Evolutionary conservation across 2,329 filamentous ascomycete genomes (phyloP), one percentile per base, ranked within the genome.

Genomic region (Fusarium subtropicale): DNA sequence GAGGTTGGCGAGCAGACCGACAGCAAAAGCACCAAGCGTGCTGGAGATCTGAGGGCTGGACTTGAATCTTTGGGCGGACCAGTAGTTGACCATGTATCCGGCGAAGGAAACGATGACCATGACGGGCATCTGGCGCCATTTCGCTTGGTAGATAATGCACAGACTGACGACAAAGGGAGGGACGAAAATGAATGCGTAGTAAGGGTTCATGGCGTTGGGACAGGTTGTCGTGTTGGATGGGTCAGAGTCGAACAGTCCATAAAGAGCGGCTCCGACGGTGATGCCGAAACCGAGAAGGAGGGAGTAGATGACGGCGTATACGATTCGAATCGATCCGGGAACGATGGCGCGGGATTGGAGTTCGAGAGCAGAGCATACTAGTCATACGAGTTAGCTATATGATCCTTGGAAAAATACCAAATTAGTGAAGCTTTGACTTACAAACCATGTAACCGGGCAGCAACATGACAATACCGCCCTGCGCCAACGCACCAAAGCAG

Each of bases 41-140:
- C 91, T 94, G 58, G 90, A 88, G 44, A 96, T 87, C 74, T 94
- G 92, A 0, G 91, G 88, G 64, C 92, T 92, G 26, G 86, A 87
- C 8, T 83, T 80, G 75, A 95, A 93, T 41, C 84, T 87, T 26
- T 85, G 81, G 18, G 87, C 86, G 47, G 87, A 89, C 80, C 91
- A 94, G 79, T 88, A 93, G 76, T 92, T 94, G 71, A 93, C 90
- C 5, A 92, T 79, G 76, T 94, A 95, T 5, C 92, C 92, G 1
- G 87, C 84, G 60, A 92, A 87, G 2, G 92, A 88, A 57, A 96
- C 92, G 47, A 90, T 39, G 3, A 92, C 80, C 92, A 95, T 95
- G 54, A 92, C 84, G 0, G 92, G 92, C 71, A 91, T 88, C 76
- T 96, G 92, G 71, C 89, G 91, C 87, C 89, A 93, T 77, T 93